Evolutionary conservation across 2,329 filamentous ascomycete genomes (phyloP).

Genomic region (Talaromyces rugulosus): DNA sequence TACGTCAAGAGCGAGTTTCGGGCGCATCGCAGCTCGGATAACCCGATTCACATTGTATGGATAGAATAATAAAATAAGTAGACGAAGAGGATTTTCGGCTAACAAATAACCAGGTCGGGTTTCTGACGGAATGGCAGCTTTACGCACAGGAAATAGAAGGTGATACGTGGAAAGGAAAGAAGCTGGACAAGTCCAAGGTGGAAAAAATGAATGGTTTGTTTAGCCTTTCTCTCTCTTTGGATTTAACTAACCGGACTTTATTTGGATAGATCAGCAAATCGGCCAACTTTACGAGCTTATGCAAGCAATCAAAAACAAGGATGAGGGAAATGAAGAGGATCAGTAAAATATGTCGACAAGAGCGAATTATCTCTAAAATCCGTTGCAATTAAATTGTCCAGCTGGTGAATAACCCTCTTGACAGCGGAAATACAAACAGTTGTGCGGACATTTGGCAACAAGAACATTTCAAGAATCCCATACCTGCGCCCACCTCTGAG

Average conservation of each 20-base stretch:
- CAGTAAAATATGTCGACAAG: constrained; percentile 18
- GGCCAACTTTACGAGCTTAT: constrained; percentile 93
- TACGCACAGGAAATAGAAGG: constrained; percentile 93
- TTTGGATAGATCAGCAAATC: constrained; percentile 73
- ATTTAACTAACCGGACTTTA: background rate
- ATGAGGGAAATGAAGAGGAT: constrained; percentile 9
- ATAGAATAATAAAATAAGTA: background rate
- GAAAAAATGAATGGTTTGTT: constrained; percentile 87
- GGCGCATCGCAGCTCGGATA: constrained; percentile 77
- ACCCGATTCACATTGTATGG: constrained; percentile 81
- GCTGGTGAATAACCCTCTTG: constrained; percentile 20
- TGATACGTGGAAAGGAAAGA: constrained; percentile 77
- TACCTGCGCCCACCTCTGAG: background rate
- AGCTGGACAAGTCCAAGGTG: constrained; percentile 76
- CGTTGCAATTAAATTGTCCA: constrained; percentile 7
- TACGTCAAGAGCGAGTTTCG: constrained; percentile 93
- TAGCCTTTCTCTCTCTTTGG: background rate
- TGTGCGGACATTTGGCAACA: no score
- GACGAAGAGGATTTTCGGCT: background rate
- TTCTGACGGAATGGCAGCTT: constrained; percentile 92
- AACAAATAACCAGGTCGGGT: constrained; percentile 66
- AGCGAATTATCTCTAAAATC: background rate
- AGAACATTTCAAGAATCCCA: background rate
- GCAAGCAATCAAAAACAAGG: constrained; percentile 55
- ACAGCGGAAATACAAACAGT: no score